Evolutionary conservation across 2,329 filamentous ascomycete genomes (phyloP).

Genomic region (Rasamsonia emersonii): DNA sequence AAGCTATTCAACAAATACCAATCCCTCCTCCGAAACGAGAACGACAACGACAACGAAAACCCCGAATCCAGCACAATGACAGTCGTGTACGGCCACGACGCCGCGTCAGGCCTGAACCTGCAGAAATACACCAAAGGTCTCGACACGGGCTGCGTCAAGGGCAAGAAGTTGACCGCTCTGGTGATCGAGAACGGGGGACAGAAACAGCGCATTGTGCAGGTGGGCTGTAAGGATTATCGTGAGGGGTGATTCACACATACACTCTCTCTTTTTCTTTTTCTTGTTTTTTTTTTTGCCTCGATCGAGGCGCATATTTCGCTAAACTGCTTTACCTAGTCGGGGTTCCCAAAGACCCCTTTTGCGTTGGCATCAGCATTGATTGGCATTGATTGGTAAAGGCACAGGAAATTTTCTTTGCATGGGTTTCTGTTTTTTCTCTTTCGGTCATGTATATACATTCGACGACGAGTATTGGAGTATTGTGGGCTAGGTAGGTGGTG

Average conservation of each 20-base stretch:
- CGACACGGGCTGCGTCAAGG: constrained; percentile 73
- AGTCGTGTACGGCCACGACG: constrained; percentile 83
- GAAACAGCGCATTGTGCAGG: constrained; percentile 33
- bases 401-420: too few relatives aligned
- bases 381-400: too few relatives aligned
- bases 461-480: too few relatives aligned
- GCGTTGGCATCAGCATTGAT: too few relatives aligned
- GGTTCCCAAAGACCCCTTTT: too few relatives aligned
- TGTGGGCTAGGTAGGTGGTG: too few relatives aligned
- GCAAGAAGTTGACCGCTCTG: constrained; percentile 66
- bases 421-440: too few relatives aligned
- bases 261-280: constrained; percentile 1
- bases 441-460: too few relatives aligned
- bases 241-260: constrained; percentile 8
- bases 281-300: constrained; percentile 1
- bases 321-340: background rate
- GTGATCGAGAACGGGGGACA: constrained; percentile 55
- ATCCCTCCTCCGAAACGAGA: constrained; percentile 17
- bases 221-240: constrained; percentile 30
- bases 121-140: constrained; percentile 70
- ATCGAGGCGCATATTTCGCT: background rate
- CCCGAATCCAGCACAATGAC: constrained; percentile 43
- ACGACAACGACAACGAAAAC: constrained; percentile 11
- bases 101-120: constrained; percentile 59
- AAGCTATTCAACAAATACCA: constrained; percentile 46